Conservation (phyloP, 768 basidiomycete genomes). For the Russula virescens region DNA sequence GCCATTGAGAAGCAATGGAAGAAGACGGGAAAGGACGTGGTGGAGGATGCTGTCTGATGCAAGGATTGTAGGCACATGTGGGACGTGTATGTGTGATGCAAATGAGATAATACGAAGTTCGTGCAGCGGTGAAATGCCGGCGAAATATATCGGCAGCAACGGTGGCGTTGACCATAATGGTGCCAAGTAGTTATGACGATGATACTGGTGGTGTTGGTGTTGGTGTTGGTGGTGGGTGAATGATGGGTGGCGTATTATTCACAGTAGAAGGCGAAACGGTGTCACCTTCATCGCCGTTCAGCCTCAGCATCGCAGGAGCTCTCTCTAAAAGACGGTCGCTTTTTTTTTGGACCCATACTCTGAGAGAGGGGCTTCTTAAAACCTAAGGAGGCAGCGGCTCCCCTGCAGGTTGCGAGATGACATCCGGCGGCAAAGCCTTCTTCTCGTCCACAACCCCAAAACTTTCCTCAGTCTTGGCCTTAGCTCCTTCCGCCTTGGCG, state of each 20-base stretch:
- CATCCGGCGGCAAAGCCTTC: conserved; percentile 6
- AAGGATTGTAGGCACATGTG: background rate
- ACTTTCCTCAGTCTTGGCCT: background rate
- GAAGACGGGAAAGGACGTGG: background rate
- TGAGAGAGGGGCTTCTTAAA: no score
- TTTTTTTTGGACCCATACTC: no score
- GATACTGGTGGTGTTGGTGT: background rate
- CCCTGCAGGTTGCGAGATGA: background rate
- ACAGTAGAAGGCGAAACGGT: conserved; percentile 1
- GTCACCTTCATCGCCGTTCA: background rate
- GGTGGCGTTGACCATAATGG: background rate
- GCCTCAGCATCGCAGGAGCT: background rate
- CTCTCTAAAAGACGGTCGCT: background rate
- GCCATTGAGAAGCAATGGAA: conserved; percentile 8
- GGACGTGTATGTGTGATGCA: background rate
- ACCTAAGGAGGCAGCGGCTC: conserved; percentile 1
- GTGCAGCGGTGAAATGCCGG: background rate
- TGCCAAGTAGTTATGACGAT: background rate
- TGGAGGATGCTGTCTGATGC: background rate
- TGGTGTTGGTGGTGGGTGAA: background rate
- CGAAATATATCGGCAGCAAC: no score
- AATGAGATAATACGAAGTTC: background rate
- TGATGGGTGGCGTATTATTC: background rate
- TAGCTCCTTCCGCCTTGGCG: background rate
- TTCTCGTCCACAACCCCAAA: conserved; percentile 1